These are phyloP conservation scores for Suillus tomentosus DNA, from an alignment of 768 basidiomycete genomes.

Conservation along the genomic window DNA sequence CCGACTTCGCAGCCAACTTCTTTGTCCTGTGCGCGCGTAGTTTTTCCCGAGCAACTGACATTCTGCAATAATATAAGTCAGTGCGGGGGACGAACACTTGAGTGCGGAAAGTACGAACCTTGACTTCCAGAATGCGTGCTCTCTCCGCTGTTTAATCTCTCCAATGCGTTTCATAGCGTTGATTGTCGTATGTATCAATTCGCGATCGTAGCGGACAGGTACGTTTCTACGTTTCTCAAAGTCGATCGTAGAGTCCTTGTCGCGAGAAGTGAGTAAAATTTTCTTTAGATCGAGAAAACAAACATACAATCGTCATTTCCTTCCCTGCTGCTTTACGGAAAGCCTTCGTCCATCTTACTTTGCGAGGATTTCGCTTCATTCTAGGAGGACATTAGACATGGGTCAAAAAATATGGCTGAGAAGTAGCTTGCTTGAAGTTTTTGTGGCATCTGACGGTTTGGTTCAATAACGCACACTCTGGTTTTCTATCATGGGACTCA, in stretches of 20 bases:
- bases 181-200: constrained; percentile 88
- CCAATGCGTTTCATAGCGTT: constrained; percentile 95
- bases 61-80: constrained; percentile 49
- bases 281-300: constrained; percentile 15
- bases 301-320: constrained; percentile 95
- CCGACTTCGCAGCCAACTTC: constrained; percentile 50
- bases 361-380: constrained; percentile 99
- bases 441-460: constrained; percentile 79
- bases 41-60: constrained; percentile 82
- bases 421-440: constrained; percentile 86
- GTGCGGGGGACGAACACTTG: background rate
- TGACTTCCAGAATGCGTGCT: constrained; percentile 96
- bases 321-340: constrained; percentile 98
- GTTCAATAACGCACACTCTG: constrained; percentile 13
- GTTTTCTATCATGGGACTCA: constrained; percentile 39
- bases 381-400: constrained; percentile 39
- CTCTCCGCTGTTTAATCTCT: constrained; percentile 89
- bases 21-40: constrained; percentile 74
- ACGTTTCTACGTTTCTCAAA: constrained; percentile 99
- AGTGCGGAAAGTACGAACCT: constrained; percentile 45
- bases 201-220: constrained; percentile 95
- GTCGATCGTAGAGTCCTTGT: constrained; percentile 94
- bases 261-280: background rate
- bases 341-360: constrained; percentile 99
- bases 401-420: too few relatives aligned